Conservation (phyloP, 768 basidiomycete genomes). For the Xerocomellus chrysenteron region DNA sequence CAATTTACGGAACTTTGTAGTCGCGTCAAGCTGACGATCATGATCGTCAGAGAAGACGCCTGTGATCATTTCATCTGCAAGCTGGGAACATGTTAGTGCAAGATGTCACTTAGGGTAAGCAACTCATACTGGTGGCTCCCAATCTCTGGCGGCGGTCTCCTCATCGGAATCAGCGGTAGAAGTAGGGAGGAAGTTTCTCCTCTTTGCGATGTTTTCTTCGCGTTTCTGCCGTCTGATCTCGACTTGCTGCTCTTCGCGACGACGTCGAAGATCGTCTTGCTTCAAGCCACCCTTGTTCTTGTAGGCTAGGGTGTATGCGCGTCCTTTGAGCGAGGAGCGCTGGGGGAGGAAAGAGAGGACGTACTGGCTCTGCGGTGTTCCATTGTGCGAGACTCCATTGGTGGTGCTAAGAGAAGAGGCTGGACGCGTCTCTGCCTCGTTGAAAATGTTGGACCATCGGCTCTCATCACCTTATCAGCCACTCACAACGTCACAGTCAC, state of each 20-base stretch:
- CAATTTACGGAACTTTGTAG: constrained; percentile 97
- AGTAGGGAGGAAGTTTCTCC: constrained; percentile 86
- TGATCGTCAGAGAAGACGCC: constrained; percentile 91
- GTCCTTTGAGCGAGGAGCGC: constrained; percentile 33
- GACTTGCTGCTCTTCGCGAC: constrained; percentile 97
- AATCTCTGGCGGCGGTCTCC: constrained; percentile 63
- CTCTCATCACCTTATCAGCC: constrained; percentile 24
- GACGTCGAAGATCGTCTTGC: constrained; percentile 90
- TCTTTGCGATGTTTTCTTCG: constrained; percentile 98
- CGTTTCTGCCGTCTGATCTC: constrained; percentile 98
- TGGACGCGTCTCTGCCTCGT: constrained; percentile 13
- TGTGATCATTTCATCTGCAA: constrained; percentile 88
- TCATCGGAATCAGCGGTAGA: constrained; percentile 87
- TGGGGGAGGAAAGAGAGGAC: constrained; percentile 15
- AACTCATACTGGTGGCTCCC: constrained; percentile 70
- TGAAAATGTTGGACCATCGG: constrained; percentile 9
- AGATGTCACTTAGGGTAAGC: constrained; percentile 12
- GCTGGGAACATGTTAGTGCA: constrained; percentile 38
- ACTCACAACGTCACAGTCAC: constrained; percentile 20
- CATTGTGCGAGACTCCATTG: constrained; percentile 65
- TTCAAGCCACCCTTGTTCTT: constrained; percentile 90
- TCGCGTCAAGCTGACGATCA: constrained; percentile 93
- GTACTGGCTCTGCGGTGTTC: constrained; percentile 73
- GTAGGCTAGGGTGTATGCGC: constrained; percentile 62
- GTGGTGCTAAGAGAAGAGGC: constrained; percentile 7